A percentile compares a stretch with the other conserved stretches of the same genome.
Conservation (phyloP, 2,329 filamentous ascomycete genomes). For the Curvularia spicifera region DNA sequence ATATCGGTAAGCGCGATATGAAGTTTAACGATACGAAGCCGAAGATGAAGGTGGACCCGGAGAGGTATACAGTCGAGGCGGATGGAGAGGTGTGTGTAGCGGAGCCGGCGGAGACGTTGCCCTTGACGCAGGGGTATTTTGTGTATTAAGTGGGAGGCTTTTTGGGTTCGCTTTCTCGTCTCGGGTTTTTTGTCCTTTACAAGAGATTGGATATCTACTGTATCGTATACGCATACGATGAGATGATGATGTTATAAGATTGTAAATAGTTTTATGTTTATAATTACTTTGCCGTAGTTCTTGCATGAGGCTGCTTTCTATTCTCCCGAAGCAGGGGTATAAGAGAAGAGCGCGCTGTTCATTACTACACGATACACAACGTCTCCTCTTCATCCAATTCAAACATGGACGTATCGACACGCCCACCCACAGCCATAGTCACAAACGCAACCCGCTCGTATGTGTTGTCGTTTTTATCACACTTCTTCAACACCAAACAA, state of each 20-base stretch:
- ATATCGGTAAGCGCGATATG: constrained; percentile 84
- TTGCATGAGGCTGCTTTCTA: no score
- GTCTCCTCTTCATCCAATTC: not conserved
- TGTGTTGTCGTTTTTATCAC: not conserved
- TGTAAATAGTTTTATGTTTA: not conserved
- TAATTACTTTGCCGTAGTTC: no score
- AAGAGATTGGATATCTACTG: not conserved
- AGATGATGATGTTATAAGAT: not conserved
- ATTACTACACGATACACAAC: not conserved
- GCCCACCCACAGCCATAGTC: rapidly evolving
- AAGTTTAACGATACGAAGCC: constrained; percentile 85
- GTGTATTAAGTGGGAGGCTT: constrained; percentile 65
- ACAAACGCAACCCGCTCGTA: not conserved
- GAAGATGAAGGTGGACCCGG: constrained; percentile 88
- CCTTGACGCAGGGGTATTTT: constrained; percentile 78
- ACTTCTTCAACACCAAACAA: not conserved
- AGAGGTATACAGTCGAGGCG: constrained; percentile 85
- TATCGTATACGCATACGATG: no score
- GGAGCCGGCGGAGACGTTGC: constrained; percentile 72
- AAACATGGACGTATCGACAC: not conserved
- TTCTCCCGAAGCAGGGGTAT: no score
- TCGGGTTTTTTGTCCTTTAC: not conserved
- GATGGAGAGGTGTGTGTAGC: constrained; percentile 77
- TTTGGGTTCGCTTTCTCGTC: not conserved
- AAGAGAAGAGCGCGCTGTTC: no score